Percentiles rank a stretch among this genome's conserved stretches.
These are phyloP conservation scores for Phaeosphaeria sp. DNA, from an alignment of 2,329 filamentous ascomycete species.

Conservation along the genomic window DNA sequence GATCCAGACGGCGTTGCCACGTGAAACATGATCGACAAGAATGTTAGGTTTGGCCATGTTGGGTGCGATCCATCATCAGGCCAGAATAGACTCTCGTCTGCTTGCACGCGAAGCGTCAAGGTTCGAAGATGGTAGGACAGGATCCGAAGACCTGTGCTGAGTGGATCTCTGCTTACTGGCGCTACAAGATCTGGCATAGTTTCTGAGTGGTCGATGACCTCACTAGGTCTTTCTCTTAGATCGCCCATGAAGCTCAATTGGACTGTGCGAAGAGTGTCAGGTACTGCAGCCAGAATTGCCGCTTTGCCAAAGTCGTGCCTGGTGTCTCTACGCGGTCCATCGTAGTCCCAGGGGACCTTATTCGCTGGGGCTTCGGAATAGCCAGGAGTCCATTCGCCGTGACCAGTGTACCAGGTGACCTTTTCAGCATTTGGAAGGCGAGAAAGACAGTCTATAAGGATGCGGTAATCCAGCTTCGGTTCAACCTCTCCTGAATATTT, in stretches of 20 bases:
- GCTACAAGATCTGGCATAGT: slow-evolving; percentile 13
- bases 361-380: not conserved
- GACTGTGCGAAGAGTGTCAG: slow-evolving; percentile 13
- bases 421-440: slow-evolving; percentile 11
- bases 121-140: slow-evolving; percentile 19
- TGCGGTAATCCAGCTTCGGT: slow-evolving; percentile 16
- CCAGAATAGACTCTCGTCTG: slow-evolving; percentile 24
- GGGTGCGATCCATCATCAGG: slow-evolving; percentile 7
- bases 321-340: slow-evolving; percentile 28
- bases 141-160: slow-evolving; percentile 22
- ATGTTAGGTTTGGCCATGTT: slow-evolving; percentile 25
- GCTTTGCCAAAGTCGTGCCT: slow-evolving; percentile 28
- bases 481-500: not conserved
- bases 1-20: slow-evolving; percentile 14
- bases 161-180: slow-evolving; percentile 15
- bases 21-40: slow-evolving; percentile 19
- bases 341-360: slow-evolving; percentile 18
- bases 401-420: slow-evolving; percentile 8
- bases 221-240: not conserved
- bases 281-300: slow-evolving; percentile 7
- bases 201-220: slow-evolving; percentile 8
- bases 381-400: slow-evolving; percentile 4
- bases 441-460: slow-evolving; percentile 14
- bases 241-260: slow-evolving; percentile 11
- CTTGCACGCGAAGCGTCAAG: slow-evolving; percentile 12